Base-by-base conservation (phyloP, 441 rosid species). In the Pelargonium citronellum region DNA sequence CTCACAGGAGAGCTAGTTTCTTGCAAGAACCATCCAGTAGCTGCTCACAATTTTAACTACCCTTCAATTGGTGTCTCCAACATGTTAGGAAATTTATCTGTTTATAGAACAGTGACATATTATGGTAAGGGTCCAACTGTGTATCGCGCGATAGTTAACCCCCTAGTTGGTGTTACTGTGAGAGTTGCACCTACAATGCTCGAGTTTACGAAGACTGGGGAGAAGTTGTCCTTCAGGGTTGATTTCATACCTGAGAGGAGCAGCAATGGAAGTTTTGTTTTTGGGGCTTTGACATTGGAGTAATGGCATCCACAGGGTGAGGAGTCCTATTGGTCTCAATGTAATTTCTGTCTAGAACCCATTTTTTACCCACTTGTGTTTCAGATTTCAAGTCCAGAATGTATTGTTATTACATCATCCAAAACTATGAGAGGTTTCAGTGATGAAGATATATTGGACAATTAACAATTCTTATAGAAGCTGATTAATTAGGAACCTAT, bases 211-310 rank as follows among this genome's bases (percentile, higher is more conserved):
- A 72, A 19, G 74, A 66, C 83, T 20, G 83, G 85, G 13, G 77
- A 80, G 74, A 85, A 82, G 63, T 49, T 37, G 75, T 60, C 79
- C 17, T 82, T 71, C 74, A 81, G 81, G 80, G 72, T 79, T 47
- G 84, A 83, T 70, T 81, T 85, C 72, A 70, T 12, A 11, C 84
- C 87, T 53, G 39, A 74, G 39, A 71, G 70, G 64, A 77, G 67
- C 10, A 82, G 79, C 34, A 69, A 78, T 20, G 85, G 83, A 44
- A 78, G 68, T 73, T 83, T 79, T 71, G 84, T 79, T 51, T 79
- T 81, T 17, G 85, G 85, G 67, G 82, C 79, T 63, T 71, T 83
- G 84, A 81, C 81, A 62, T n/a, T 83, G 87, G 89, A 82, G 71
- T 66, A 81, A 76, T 58, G 87, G 79, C 39, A 12, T 76, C 34